Base-by-base conservation (phyloP, 345 rosid genomes). In the Adansonia digitata region DNA sequence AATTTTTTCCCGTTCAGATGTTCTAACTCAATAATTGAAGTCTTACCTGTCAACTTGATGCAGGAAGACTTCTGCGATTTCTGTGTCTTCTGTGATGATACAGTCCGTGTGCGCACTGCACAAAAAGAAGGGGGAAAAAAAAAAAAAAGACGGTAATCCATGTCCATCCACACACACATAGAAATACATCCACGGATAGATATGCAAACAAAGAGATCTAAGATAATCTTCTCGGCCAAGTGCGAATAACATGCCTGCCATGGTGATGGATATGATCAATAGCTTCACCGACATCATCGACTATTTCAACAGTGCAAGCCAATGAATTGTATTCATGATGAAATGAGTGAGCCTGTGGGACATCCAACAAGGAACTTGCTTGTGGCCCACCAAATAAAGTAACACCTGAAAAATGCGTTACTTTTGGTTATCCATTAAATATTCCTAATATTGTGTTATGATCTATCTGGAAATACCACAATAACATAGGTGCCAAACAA, bases 21-120 rank as follows among this genome's bases (percentile, higher is more conserved):
- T 64, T 22, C 37, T 27, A 37, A 9, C 18, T n/a, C 22, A 62
- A 61, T 34, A 43, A 64, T 62, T 15, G 18, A 71, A 63, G 55
- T 35, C 74, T 55, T 65, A 90, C 98, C 98, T 95, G 90, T 95
- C 98, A 29, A 95, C 94, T 84, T 85, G 94, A 60, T 79, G 82
- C 40, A 91, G 89, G 84, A 95, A 93, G 24, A 88, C 46, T 86
- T 91, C 94, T 3, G 89, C 99, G 79, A 83, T 91, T 81, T 85
- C 84, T 5, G 14, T 5, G 77, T 95, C 94, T 81, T 91, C 98
- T 55, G 99, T 78, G 68, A 95, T 74, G 40, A 95, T 88, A 81
- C 97, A 93, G 79, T 95, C 99, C 29, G 99, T 93, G 79, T 95
- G 99, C 0, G 90, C 97, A 79, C 99, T 95, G 91, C 65, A 79